Conservation (phyloP, 2,329 filamentous ascomycete genomes). For the Hypoxylon sp. region DNA sequence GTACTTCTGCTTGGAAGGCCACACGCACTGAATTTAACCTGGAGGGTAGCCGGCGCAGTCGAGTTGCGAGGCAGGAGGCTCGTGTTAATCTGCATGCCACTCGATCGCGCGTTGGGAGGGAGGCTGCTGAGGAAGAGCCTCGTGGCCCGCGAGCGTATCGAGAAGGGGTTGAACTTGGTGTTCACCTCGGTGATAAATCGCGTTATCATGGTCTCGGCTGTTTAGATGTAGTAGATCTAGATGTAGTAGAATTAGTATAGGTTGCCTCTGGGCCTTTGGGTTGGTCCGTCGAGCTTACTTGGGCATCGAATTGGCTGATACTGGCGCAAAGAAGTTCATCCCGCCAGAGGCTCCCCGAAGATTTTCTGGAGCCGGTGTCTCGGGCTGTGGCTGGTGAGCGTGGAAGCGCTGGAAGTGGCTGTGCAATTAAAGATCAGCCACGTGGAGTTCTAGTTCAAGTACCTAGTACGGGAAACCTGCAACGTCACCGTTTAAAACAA, state of each 20-base stretch:
- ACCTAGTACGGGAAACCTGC: slow-evolving; percentile 29
- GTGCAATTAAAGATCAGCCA: slow-evolving; percentile 9
- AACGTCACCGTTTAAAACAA: slow-evolving; percentile 26
- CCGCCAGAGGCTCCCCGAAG: slow-evolving; percentile 5
- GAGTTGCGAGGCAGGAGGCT: slow-evolving; percentile 78
- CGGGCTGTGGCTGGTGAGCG: slow-evolving; percentile 18
- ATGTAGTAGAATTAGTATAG: background rate
- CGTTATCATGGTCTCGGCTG: slow-evolving; percentile 75
- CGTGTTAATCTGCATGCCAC: slow-evolving; percentile 81
- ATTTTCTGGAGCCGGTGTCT: slow-evolving; percentile 32
- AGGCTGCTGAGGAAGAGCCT: slow-evolving; percentile 89
- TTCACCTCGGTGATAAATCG: slow-evolving; percentile 88
- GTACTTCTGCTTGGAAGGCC: slow-evolving; percentile 11
- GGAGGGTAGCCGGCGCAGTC: slow-evolving; percentile 74
- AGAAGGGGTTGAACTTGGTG: slow-evolving; percentile 94
- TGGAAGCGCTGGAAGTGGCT: slow-evolving; percentile 1
- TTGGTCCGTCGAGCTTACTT: slow-evolving; percentile 9
- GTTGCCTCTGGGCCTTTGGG: background rate
- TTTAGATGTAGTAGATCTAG: slow-evolving; percentile 2
- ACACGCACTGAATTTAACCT: slow-evolving; percentile 85
- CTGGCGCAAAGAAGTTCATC: slow-evolving; percentile 6
- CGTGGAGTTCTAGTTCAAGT: background rate
- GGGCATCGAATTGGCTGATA: slow-evolving; percentile 21
- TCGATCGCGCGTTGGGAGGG: slow-evolving; percentile 79
- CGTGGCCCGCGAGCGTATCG: slow-evolving; percentile 79